Conservation (phyloP, 2,329 filamentous ascomycete species). For the Thielaviopsis ethacetica region DNA sequence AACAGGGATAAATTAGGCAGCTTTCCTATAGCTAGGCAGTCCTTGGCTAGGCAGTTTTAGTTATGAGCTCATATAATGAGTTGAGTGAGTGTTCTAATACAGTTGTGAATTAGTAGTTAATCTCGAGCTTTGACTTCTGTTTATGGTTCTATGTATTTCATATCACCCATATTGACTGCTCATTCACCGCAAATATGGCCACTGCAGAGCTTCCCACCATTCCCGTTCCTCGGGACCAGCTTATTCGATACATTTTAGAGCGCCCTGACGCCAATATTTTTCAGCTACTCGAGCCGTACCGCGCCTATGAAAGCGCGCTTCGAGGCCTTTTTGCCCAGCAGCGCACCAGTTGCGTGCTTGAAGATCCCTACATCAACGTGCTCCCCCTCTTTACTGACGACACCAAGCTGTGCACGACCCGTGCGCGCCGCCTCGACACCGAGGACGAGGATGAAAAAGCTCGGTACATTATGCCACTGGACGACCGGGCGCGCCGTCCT, state of each 20-base stretch:
- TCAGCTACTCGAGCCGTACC: slow-evolving; percentile 48
- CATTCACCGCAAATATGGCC: slow-evolving; percentile 19
- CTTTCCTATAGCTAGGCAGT: background rate
- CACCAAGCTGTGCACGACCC: slow-evolving; percentile 40
- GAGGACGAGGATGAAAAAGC: slow-evolving; percentile 46
- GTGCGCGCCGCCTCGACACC: slow-evolving; percentile 39
- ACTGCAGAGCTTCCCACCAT: slow-evolving; percentile 26
- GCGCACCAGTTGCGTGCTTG: slow-evolving; percentile 38
- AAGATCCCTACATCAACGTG: slow-evolving; percentile 44
- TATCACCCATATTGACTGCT: no score
- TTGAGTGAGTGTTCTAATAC: no score
- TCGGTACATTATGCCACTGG: slow-evolving; percentile 54
- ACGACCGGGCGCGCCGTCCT: slow-evolving; percentile 41
- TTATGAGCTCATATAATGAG: no score
- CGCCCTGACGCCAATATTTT: slow-evolving; percentile 36
- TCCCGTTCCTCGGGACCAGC: slow-evolving; percentile 28
- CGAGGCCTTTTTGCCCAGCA: slow-evolving; percentile 55
- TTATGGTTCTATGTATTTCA: no score
- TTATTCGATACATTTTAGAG: slow-evolving; percentile 36
- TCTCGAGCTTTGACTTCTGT: no score
- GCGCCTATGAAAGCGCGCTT: slow-evolving; percentile 48
- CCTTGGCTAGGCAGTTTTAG: background rate
- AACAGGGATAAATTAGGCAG: background rate
- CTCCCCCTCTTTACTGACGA: slow-evolving; percentile 47
- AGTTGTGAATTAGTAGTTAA: no score